phyloP scores from a whole-genome alignment of 495 filamentous ascomycete genomes.

The Diplogelasinospora grovesii region DNA sequence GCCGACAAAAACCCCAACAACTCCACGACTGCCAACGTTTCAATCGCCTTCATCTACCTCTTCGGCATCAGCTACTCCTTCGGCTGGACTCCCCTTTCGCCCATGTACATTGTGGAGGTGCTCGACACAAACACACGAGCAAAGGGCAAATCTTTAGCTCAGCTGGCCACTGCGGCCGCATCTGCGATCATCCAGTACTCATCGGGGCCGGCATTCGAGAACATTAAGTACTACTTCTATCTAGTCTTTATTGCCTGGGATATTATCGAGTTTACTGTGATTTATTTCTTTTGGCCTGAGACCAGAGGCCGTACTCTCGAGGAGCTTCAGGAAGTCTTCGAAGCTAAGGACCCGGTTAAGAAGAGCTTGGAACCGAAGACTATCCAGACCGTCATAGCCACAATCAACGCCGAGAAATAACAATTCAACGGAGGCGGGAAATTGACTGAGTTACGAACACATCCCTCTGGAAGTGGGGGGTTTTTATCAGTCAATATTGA shows the following conservation, averaged over 20 bases:
- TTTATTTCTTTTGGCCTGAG: conserved; percentile 64
- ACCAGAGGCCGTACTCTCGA: conserved; percentile 63
- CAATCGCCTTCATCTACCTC: conserved; percentile 58
- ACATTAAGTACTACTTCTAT: conserved; percentile 56
- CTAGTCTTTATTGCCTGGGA: conserved; percentile 58
- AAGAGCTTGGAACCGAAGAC: conserved; percentile 44
- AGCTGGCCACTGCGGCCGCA: conserved; percentile 35
- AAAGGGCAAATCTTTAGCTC: conserved; percentile 42
- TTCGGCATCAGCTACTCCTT: conserved; percentile 59
- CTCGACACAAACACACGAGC: conserved; percentile 45
- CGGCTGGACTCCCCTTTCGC: conserved; percentile 61
- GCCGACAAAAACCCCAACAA: conserved; percentile 33
- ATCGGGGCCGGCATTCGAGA: conserved; percentile 48
- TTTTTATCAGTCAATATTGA: too few relatives aligned
- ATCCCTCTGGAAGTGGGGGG: too few relatives aligned
- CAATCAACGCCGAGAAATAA: too few relatives aligned
- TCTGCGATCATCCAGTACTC: conserved; percentile 39
- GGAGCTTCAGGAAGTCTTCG: conserved; percentile 61
- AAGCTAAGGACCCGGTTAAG: conserved; percentile 47
- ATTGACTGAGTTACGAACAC: too few relatives aligned
- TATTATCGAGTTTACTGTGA: conserved; percentile 45
- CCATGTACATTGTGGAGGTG: conserved; percentile 62
- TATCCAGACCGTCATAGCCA: conserved; percentile 33
- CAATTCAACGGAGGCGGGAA: too few relatives aligned
- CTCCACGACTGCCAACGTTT: conserved; percentile 41